Evolutionary conservation across 2,329 filamentous ascomycete species (phyloP).

Genomic region (Elsinoe batatas): DNA sequence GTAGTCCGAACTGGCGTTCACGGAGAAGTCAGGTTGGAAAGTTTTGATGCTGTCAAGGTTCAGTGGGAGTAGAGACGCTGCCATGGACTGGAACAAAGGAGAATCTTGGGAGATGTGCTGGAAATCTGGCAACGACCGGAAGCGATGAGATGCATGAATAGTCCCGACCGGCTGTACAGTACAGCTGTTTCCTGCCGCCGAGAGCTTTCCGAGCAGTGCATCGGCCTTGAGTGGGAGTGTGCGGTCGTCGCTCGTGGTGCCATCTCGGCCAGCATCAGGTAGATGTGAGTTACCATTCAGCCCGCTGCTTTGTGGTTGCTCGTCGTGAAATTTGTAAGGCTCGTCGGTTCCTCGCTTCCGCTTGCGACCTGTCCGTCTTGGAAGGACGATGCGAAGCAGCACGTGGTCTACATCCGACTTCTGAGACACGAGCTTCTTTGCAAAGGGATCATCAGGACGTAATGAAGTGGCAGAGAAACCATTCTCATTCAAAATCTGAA

Average conservation of each 20-base stretch:
- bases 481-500: conserved; percentile 13
- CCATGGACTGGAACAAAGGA: conserved; percentile 60
- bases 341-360: conserved; percentile 67
- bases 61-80: conserved; percentile 48
- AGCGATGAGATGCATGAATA: conserved; percentile 74
- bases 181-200: conserved; percentile 23
- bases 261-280: neutral
- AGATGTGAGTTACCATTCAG: neutral
- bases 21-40: conserved; percentile 57
- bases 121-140: conserved; percentile 77
- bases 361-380: conserved; percentile 76
- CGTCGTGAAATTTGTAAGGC: conserved; percentile 30
- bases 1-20: conserved; percentile 48
- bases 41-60: conserved; percentile 44
- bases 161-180: conserved; percentile 35
- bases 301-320: neutral
- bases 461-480: conserved; percentile 53
- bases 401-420: conserved; percentile 71
- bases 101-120: conserved; percentile 38
- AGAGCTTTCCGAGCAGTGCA: conserved; percentile 23
- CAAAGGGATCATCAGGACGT: conserved; percentile 67
- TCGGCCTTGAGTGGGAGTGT: conserved; percentile 11
- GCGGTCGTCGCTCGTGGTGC: neutral
- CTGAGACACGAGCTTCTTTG: conserved; percentile 67
- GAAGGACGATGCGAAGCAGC: conserved; percentile 75